Base-by-base conservation (phyloP, 495 filamentous ascomycete genomes). In the Tuber brumale region DNA sequence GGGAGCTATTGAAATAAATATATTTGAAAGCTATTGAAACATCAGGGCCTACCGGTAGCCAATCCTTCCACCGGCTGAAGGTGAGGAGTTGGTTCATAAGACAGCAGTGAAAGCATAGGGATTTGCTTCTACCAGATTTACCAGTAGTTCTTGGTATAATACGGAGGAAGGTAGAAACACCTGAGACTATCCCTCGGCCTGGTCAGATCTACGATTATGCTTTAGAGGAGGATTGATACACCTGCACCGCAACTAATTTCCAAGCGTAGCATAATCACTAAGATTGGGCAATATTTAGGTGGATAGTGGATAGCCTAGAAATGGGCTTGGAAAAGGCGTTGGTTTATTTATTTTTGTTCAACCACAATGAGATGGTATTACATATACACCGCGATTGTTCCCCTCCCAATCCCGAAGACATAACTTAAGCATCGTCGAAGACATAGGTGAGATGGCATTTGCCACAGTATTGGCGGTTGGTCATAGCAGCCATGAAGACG, bases 401-500 rank as follows among this genome's bases (percentile, higher is more conserved):
- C 72, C 45, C 73, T 72, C 61, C 61, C 71, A 45, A 48, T 39
- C 27, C 37, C 39, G 66, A 71, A 61, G 70, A 37, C 69, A 73
- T 75, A 48, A 66, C 46, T 71, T 73, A 82, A 71, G 70, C 35
- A 69, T 74, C 80, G 21, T 98, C 96, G 88, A 99, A 98, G 87
- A 98, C 94, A 88, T 99, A 99, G 88, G 95, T 99, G 77, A 98
- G 90, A 89, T 99, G 95, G 91, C 95, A 99, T 85, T 92, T 92
- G 80, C 95, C 95, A 85, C 95, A 99, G 91, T 99, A 99, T 86
- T 99, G 96, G 84, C 95, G 93, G 88, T 99, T 97, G 88, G 96
- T 93, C 93, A 97, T 97, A 83, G 95, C 94, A 85, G 95, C 95
- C 95, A 99, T 99, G 93, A 99, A 99, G 89, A 97, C 90, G 92